A percentile compares a stretch with the other conserved stretches of the same genome.
Conservation (phyloP, 306 rosid species). For the Casuarina glauca region DNA sequence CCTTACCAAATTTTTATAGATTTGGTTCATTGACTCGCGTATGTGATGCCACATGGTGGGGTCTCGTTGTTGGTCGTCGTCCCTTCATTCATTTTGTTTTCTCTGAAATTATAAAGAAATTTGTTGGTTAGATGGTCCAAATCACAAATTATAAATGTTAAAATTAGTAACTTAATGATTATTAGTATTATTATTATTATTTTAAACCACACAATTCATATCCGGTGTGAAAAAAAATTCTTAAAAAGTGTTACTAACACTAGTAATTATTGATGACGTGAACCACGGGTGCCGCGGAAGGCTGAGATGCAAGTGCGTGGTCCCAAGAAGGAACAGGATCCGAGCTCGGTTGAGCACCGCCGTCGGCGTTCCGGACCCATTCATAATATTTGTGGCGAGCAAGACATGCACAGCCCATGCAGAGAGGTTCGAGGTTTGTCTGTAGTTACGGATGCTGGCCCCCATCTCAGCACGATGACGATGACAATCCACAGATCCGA, state of each 20-base stretch:
- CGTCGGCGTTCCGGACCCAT: slow-evolving; percentile 15
- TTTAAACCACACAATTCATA: no score
- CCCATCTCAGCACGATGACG: not conserved
- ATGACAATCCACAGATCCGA: slow-evolving; percentile 5
- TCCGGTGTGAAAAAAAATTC: no score
- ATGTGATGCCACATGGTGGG: slow-evolving; percentile 18
- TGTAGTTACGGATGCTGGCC: not conserved
- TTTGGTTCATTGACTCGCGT: not conserved
- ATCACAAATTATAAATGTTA: no score
- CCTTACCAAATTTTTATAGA: not conserved
- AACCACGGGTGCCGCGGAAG: not conserved
- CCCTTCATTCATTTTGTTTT: not conserved
- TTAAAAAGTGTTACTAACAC: no score
- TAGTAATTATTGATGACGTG: not conserved
- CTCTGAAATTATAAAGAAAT: not conserved
- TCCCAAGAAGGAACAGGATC: slow-evolving; percentile 14
- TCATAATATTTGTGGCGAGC: not conserved
- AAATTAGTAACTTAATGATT: no score
- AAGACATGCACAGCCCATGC: slow-evolving; percentile 31
- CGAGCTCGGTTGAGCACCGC: not conserved
- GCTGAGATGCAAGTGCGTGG: not conserved
- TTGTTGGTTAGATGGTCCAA: no score
- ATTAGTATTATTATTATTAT: no score
- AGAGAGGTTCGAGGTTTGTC: slow-evolving; percentile 31
- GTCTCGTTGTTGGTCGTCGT: not conserved